Base-by-base conservation (phyloP, 106 monocot species). In the Dioscorea zingiberensis region DNA sequence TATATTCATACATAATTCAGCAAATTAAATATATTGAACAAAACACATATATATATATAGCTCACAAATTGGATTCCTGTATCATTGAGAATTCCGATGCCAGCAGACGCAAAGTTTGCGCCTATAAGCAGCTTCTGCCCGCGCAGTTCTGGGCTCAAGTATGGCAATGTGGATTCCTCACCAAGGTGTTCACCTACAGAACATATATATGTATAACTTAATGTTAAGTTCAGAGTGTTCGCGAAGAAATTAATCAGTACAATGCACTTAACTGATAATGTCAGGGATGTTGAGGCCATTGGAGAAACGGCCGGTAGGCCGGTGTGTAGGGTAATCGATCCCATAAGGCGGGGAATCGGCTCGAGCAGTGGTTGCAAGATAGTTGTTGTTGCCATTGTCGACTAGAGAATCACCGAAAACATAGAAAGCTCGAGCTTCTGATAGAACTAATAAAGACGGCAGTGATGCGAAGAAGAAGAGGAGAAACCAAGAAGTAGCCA, bases 381-480 rank as follows among this genome's bases (percentile, higher is more conserved):
- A 93, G 71, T 93, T 86, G 77, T 93, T 93, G 85, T 93, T 93
- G 56, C 93, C 93, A 48, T 86, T 89, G 63, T 93, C 93, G 1
- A 93, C 93, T 2, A 93, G 75, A 22, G 93, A 93, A 22, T 93
- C 93, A 3, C 93, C 93, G 38, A 93, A 93, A 14, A 93, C 80
- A 67, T 89, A 93, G 76, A 93, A 85, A 54, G 89, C 85, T 4
- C 86, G 80, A 10, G 83, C 77, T 25, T 69, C 82, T 0, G 72
- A 55, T 25, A 69, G 10, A 44, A 49, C 74, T 28, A 25, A 27
- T 24, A 79, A 7, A 30, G 47, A 45, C 29, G 57, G 16, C 21
- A 81, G 49, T 13, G 62, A 63, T 24, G 12, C 3, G 51, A 51
- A 13, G 14, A 76, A 7, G 28, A 63, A 51, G 10, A 38, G 1